Evolutionary conservation across 805 yeast genomes (phyloP).

Genomic region (Candida verbasci): DNA sequence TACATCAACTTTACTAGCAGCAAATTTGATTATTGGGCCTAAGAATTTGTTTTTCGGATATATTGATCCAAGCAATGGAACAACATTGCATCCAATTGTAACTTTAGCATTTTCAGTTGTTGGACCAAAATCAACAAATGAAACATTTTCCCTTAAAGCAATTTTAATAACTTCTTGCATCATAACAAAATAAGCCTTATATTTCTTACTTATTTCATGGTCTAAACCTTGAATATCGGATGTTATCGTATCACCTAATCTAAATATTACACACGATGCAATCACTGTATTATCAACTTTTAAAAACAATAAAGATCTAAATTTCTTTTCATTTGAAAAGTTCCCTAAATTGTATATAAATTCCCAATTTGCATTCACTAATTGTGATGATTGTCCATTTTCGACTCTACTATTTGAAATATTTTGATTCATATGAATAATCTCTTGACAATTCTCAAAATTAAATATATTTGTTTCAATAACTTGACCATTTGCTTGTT

Average conservation of each 20-base stretch:
- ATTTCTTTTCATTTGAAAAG: constrained; percentile 14
- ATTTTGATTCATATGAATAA: constrained; percentile 33
- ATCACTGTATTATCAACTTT: constrained; percentile 31
- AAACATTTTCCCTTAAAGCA: constrained; percentile 31
- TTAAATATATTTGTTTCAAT: constrained; percentile 28
- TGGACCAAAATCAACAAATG: constrained; percentile 44
- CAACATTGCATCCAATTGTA: constrained; percentile 35
- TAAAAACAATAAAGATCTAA: constrained; percentile 32
- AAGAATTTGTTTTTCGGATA: constrained; percentile 20
- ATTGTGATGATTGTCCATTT: constrained; percentile 35
- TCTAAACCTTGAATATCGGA: constrained; percentile 42
- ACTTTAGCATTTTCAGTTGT: constrained; percentile 41
- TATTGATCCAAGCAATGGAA: constrained; percentile 35
- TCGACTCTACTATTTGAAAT: constrained; percentile 33
- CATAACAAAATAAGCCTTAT: constrained; percentile 44
- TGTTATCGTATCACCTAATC: constrained; percentile 41
- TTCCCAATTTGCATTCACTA: constrained; percentile 27
- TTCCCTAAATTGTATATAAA: constrained; percentile 27
- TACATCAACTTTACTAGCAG: constrained; percentile 15
- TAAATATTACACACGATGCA: constrained; percentile 39
- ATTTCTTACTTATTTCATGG: constrained; percentile 32
- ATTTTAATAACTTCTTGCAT: constrained; percentile 42
- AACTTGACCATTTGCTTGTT: constrained; percentile 28
- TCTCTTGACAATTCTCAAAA: constrained; percentile 23
- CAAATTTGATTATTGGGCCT: constrained; percentile 12